A percentile compares a stretch with the other conserved stretches of the same genome.
phyloP scores from a whole-genome alignment of 2,329 filamentous ascomycete species.

The Fusarium ambrosium region DNA sequence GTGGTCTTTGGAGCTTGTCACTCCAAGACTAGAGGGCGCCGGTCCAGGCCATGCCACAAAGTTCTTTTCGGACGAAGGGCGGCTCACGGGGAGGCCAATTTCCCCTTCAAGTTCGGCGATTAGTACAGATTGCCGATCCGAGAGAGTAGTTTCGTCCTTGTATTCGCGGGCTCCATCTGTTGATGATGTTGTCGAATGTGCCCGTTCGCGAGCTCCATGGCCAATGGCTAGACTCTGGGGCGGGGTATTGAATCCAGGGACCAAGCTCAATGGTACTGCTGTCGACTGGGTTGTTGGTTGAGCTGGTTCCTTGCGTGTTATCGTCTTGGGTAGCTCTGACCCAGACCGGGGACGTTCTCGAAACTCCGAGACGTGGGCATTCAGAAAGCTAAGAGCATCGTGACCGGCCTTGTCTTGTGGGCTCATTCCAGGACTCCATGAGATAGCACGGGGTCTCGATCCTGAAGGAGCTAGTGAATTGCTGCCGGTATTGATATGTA shows the following conservation, averaged over 20 bases:
- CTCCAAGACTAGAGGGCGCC: background rate
- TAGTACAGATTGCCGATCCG: background rate
- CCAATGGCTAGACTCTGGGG: background rate
- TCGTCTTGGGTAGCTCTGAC: background rate
- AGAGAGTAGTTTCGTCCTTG: background rate
- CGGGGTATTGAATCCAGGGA: background rate
- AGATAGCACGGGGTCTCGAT: background rate
- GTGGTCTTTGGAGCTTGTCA: background rate
- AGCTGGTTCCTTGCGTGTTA: background rate
- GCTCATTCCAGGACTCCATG: background rate
- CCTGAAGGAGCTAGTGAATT: background rate
- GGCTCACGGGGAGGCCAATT: background rate
- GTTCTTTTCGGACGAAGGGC: background rate
- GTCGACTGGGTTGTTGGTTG: background rate
- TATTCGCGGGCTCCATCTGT: background rate
- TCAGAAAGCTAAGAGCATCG: background rate
- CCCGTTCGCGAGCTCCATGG: background rate
- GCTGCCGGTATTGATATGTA: background rate
- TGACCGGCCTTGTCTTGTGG: background rate
- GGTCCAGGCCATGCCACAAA: constrained; percentile 1
- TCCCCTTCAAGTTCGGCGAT: background rate
- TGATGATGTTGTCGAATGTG: background rate
- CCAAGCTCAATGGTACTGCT: background rate
- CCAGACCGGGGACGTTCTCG: background rate
- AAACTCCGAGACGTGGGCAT: background rate